These are phyloP conservation scores for Ophiosphaerella korrae DNA, from an alignment of 2,329 filamentous ascomycete genomes.

Conservation along the genomic window DNA sequence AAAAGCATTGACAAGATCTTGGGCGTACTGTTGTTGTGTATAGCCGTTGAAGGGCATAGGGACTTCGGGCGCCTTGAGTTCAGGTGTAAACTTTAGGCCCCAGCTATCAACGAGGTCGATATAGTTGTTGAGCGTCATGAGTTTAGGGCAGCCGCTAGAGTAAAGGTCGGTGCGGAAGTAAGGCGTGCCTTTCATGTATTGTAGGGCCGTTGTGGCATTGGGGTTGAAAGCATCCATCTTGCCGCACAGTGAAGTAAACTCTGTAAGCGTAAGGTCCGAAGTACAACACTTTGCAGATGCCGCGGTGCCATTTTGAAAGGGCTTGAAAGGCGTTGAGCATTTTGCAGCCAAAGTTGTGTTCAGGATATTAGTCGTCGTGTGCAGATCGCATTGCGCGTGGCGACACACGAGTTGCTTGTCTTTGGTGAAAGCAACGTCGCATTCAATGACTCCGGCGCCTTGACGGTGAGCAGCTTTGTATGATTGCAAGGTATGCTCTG, in stretches of 20 bases:
- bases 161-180: slow-evolving; percentile 70
- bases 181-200: slow-evolving; percentile 65
- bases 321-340: slow-evolving; percentile 44
- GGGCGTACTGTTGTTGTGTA: slow-evolving; percentile 68
- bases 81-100: slow-evolving; percentile 55
- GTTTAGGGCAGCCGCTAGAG: slow-evolving; percentile 63
- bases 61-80: slow-evolving; percentile 68
- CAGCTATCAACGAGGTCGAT: slow-evolving; percentile 66
- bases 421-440: slow-evolving; percentile 46
- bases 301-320: slow-evolving; percentile 39
- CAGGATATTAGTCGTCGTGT: slow-evolving; percentile 47
- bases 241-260: slow-evolving; percentile 70
- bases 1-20: slow-evolving; percentile 62
- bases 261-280: slow-evolving; percentile 69
- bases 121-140: slow-evolving; percentile 66
- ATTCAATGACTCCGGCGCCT: slow-evolving; percentile 46
- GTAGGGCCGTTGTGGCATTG: slow-evolving; percentile 61
- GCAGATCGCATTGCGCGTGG: slow-evolving; percentile 46
- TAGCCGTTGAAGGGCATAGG: slow-evolving; percentile 72
- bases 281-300: slow-evolving; percentile 73
- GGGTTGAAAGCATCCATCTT: slow-evolving; percentile 70
- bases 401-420: slow-evolving; percentile 47
- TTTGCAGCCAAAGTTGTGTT: slow-evolving; percentile 43
- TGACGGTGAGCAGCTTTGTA: slow-evolving; percentile 41
- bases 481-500: slow-evolving; percentile 41